These are phyloP conservation scores for Leptodontidium sp. DNA, from an alignment of 2,329 filamentous ascomycete genomes.

Conservation along the genomic window DNA sequence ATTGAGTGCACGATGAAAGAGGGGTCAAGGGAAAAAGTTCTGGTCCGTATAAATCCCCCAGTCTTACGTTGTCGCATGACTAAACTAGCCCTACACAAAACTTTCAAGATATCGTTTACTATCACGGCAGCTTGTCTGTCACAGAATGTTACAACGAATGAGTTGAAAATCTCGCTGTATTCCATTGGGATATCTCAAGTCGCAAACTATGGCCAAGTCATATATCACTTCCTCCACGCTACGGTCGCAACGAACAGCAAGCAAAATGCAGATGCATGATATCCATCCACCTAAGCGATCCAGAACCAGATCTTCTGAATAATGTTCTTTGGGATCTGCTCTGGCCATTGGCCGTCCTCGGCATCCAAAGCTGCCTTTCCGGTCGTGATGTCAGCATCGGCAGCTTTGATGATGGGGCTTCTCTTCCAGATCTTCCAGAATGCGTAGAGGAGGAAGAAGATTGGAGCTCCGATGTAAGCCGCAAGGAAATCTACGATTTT, in stretches of 20 bases:
- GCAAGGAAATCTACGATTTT: constrained; percentile 74
- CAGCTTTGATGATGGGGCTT: constrained; percentile 55
- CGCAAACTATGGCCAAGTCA: background rate
- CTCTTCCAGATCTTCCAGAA: constrained; percentile 76
- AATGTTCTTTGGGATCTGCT: constrained; percentile 51
- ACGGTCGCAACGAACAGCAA: background rate
- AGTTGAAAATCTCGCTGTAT: background rate
- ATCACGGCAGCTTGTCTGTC: background rate
- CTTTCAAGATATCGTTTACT: background rate
- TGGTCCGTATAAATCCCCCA: too few species aligned
- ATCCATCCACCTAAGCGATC: constrained; percentile 49
- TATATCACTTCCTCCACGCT: background rate
- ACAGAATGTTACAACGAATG: background rate
- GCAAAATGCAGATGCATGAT: background rate
- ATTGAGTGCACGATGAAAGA: too few species aligned
- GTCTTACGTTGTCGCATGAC: too few species aligned
- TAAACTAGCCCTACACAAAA: too few species aligned
- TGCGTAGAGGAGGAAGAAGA: constrained; percentile 74
- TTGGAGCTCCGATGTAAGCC: constrained; percentile 74
- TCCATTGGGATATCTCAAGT: background rate
- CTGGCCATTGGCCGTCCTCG: constrained; percentile 51
- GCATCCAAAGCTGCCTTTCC: constrained; percentile 56
- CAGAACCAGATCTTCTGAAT: constrained; percentile 55
- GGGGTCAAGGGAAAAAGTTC: too few species aligned
- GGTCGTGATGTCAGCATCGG: constrained; percentile 54